Evolutionary conservation across 352 stramenopile genomes (phyloP).

Genomic region (Aphanomyces stellatus): DNA sequence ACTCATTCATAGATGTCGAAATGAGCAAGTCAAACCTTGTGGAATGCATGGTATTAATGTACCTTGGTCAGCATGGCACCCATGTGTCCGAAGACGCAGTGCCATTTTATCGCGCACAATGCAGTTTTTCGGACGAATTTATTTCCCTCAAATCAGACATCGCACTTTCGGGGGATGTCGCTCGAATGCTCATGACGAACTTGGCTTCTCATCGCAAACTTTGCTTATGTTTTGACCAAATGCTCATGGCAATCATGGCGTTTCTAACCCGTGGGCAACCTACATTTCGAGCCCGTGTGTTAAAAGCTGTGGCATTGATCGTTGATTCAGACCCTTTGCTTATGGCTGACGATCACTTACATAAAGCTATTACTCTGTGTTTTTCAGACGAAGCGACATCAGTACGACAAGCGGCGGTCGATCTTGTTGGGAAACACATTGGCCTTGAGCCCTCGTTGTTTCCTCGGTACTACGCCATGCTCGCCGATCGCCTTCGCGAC

Average conservation of each 20-base stretch:
- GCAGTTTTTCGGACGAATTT: conserved; percentile 35
- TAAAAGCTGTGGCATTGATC: conserved; percentile 66
- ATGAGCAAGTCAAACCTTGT: neutral
- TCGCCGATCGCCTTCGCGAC: conserved; percentile 63
- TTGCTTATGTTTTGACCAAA: conserved; percentile 51
- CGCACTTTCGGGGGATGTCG: neutral
- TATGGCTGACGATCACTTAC: conserved; percentile 60
- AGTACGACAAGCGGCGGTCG: conserved; percentile 72
- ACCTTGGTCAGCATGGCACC: neutral
- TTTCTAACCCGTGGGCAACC: conserved; percentile 62
- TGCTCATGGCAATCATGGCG: conserved; percentile 66
- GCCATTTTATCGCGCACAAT: conserved; percentile 39
- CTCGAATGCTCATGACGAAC: conserved; percentile 35
- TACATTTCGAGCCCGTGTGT: conserved; percentile 60
- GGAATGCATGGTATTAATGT: conserved; percentile 1
- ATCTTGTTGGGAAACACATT: conserved; percentile 79
- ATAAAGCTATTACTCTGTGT: conserved; percentile 45
- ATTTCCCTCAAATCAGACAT: conserved; percentile 19
- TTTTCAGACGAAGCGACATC: conserved; percentile 72
- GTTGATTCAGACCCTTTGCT: conserved; percentile 79
- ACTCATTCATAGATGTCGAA: conserved; percentile 18
- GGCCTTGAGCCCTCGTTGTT: conserved; percentile 67
- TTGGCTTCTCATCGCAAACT: conserved; percentile 50
- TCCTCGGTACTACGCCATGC: conserved; percentile 68
- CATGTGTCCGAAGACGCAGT: conserved; percentile 27